Evolutionary conservation across 805 yeast genomes (phyloP), one percentile per base, ranked within the genome.

Genomic region (Blastobotrys attinorum): DNA sequence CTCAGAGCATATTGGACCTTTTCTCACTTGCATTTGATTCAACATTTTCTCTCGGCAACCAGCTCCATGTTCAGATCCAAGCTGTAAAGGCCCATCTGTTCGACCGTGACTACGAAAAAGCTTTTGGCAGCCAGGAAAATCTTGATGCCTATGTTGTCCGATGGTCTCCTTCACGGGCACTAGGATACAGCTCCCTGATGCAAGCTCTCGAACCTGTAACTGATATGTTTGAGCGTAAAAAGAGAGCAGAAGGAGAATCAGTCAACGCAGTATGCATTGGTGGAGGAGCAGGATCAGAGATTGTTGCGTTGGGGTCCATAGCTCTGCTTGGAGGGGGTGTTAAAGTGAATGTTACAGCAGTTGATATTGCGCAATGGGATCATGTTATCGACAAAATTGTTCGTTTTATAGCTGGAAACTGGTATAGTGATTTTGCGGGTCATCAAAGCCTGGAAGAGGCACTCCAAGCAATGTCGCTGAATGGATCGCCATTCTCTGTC

Each of bases 201-300:
- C 67, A 77, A 1, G 65, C 73, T 11, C 63, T 81, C 22, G 62
- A 60, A 3, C 70, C 70, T 3, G 59, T 78, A 7, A 57, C 61
- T 35, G 58, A 63, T 2, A 31, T 71, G 18, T 55, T 75, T n/a
- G 39, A 37, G 27, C 45, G 51, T 3, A 16, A 18, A 20, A 13
- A 21, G 37, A n/a, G n/a, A n/a, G n/a, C 13, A 11, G 16, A 22
- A 13, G 37, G 34, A 6, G 31, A 40, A 20, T 16, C 22, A 21
- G 39, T 21, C 23, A 23, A 40, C 4, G 74, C 80, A 0, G 59
- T 86, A 29, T 75, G 81, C 53, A 70, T 88, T 31, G 96, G 96
- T 16, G 96, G 94, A 20, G 96, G 96, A 29, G 96, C 96, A 0
- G 85, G 90, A 3, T 84, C 87, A 2, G 96, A 87, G 58, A 62